A percentile compares a stretch with the other conserved stretches of the same genome.
These are phyloP conservation scores for Passiflora organensis DNA, from an alignment of 345 rosid species.

Conservation along the genomic window DNA sequence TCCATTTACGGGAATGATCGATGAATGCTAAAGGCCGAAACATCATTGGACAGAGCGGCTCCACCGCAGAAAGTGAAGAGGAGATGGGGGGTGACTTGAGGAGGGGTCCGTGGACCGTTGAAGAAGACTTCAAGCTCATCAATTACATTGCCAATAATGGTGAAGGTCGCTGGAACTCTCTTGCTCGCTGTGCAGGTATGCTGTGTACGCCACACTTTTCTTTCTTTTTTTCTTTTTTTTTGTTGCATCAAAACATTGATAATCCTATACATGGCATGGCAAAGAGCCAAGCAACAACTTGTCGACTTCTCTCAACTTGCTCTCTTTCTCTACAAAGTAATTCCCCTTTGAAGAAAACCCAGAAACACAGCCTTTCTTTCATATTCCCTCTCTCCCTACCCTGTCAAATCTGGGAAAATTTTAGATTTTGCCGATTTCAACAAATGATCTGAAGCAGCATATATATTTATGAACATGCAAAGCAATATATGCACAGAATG, in stretches of 20 bases:
- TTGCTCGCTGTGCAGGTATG: conserved; percentile 73
- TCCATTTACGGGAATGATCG: conserved; percentile 19
- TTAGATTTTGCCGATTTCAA: too few relatives aligned
- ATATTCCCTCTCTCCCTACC: too few relatives aligned
- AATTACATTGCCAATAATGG: conserved; percentile 66
- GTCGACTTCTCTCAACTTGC: conserved; percentile 29
- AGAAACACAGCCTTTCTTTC: too few relatives aligned
- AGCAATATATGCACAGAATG: not conserved
- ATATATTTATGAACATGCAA: too few relatives aligned
- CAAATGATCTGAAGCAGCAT: too few relatives aligned
- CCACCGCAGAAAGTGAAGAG: conserved; percentile 24
- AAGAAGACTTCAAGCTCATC: conserved; percentile 68
- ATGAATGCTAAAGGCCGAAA: conserved; percentile 48
- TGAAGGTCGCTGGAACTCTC: conserved; percentile 86
- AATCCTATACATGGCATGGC: not conserved
- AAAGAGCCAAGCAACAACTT: conserved; percentile 26
- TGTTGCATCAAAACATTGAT: too few relatives aligned
- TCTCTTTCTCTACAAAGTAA: too few relatives aligned
- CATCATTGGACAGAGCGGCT: conserved; percentile 12
- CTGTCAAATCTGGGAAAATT: too few relatives aligned
- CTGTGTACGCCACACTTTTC: too few relatives aligned
- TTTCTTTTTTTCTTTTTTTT: too few relatives aligned
- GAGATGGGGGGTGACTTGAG: conserved; percentile 46
- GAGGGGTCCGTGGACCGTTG: conserved; percentile 91
- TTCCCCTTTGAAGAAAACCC: too few relatives aligned